Conservation (phyloP, 2,329 filamentous ascomycete genomes). For the Alternaria triticina region DNA sequence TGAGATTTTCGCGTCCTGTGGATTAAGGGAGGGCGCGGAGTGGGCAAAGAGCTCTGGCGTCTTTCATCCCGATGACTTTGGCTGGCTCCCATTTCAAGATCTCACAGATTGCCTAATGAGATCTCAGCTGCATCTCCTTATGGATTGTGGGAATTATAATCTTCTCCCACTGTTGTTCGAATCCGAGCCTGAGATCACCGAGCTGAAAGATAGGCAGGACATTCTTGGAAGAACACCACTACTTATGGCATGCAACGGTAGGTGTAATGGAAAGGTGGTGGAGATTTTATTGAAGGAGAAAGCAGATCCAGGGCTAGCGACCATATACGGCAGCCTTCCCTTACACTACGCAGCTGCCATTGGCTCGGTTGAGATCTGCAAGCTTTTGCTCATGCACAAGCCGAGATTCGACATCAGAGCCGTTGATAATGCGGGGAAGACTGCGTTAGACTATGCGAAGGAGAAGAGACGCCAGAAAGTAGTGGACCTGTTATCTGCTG, state of each 20-base stretch:
- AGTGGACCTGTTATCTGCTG: neutral
- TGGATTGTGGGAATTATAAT: too few species aligned
- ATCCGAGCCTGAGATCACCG: too few species aligned
- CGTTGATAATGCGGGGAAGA: neutral
- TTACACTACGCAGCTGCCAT: slow-evolving; percentile 20
- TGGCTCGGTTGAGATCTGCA: neutral
- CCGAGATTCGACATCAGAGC: neutral
- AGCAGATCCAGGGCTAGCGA: neutral
- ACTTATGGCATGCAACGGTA: slow-evolving; percentile 13
- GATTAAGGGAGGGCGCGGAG: too few species aligned
- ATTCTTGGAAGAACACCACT: slow-evolving; percentile 13
- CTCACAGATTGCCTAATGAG: neutral
- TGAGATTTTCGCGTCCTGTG: neutral
- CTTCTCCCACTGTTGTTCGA: too few species aligned
- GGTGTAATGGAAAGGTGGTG: too few species aligned
- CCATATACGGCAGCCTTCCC: slow-evolving; percentile 6
- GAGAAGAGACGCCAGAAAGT: neutral
- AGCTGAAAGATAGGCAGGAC: neutral
- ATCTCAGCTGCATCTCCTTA: too few species aligned
- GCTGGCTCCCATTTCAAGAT: too few species aligned
- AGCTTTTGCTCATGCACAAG: neutral
- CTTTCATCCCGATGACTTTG: neutral
- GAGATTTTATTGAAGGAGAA: neutral
- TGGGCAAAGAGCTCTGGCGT: neutral
- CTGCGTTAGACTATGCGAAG: neutral